These are phyloP conservation scores for Prinsepia uniflora DNA, from an alignment of 306 rosid species.

Conservation along the genomic window DNA sequence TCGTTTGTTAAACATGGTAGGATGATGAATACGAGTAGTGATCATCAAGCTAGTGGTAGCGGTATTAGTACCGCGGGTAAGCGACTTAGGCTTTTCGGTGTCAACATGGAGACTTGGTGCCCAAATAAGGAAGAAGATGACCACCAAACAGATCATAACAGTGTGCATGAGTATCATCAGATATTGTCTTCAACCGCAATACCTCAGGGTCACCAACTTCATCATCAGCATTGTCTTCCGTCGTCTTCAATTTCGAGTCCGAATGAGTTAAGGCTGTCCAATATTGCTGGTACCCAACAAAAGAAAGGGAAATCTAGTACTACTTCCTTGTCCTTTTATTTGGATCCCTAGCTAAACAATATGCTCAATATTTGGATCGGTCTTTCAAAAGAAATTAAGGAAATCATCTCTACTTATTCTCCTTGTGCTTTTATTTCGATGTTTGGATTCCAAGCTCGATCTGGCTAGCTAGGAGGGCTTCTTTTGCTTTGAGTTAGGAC, in stretches of 20 bases:
- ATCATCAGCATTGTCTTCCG: constrained; percentile 9
- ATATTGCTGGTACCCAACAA: background rate
- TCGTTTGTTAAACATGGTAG: constrained; percentile 13
- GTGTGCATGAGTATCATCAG: background rate
- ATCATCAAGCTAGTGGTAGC: background rate
- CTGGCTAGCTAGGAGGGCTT: background rate
- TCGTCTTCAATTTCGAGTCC: constrained; percentile 25
- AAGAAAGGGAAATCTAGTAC: constrained; percentile 45
- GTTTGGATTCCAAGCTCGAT: background rate
- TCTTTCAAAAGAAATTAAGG: background rate
- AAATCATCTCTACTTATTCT: background rate
- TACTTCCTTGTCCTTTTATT: constrained; percentile 50
- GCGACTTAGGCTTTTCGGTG: constrained; percentile 71
- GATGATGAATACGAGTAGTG: background rate
- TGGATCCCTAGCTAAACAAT: constrained; percentile 38
- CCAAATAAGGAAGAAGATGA: constrained; percentile 33
- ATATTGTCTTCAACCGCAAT: constrained; percentile 25
- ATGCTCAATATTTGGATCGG: too few species aligned
- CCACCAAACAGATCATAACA: constrained; percentile 8
- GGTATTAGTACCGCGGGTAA: constrained; percentile 25
- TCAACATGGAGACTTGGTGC: constrained; percentile 63
- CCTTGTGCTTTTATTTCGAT: background rate
- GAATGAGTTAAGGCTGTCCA: constrained; percentile 39
- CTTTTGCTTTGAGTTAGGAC: background rate
- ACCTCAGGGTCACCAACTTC: background rate